These are phyloP conservation scores for Phyllostachys edulis DNA, from an alignment of 176 grass and related monocot species.

Conservation along the genomic window DNA sequence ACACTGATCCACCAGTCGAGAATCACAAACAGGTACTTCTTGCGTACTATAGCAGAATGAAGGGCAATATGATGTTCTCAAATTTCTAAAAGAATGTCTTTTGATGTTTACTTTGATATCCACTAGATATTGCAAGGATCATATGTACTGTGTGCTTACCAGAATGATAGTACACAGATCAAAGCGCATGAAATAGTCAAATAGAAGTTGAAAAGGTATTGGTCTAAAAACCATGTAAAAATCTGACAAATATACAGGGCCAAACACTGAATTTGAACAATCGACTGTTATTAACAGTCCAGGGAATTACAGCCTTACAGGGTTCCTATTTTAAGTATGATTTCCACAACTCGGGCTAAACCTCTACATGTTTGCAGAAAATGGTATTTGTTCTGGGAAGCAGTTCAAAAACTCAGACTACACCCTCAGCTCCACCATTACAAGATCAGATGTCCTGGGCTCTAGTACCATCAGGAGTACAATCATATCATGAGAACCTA, in stretches of 20 bases:
- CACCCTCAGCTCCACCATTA: conserved; percentile 46
- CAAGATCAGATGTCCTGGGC: conserved; percentile 7
- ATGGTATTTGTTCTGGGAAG: conserved; percentile 28
- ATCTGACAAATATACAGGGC: neutral
- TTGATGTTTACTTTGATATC: neutral
- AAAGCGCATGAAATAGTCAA: neutral
- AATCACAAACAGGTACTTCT: conserved; percentile 23
- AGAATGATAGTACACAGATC: neutral
- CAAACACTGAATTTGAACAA: neutral
- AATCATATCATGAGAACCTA: neutral
- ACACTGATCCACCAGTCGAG: neutral
- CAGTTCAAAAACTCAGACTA: neutral
- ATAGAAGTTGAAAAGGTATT: neutral
- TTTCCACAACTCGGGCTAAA: neutral
- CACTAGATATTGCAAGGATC: neutral
- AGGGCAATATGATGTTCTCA: neutral
- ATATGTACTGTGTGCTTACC: neutral
- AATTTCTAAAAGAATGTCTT: neutral
- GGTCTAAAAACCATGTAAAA: neutral
- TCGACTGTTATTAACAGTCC: neutral
- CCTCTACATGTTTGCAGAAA: conserved; percentile 28
- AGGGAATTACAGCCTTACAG: neutral
- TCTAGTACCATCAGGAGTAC: neutral
- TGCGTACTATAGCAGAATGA: neutral
- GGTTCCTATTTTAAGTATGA: neutral